Base-by-base conservation (phyloP, 1,284 basidiomycete species). In the Fistulinella staudtii region DNA sequence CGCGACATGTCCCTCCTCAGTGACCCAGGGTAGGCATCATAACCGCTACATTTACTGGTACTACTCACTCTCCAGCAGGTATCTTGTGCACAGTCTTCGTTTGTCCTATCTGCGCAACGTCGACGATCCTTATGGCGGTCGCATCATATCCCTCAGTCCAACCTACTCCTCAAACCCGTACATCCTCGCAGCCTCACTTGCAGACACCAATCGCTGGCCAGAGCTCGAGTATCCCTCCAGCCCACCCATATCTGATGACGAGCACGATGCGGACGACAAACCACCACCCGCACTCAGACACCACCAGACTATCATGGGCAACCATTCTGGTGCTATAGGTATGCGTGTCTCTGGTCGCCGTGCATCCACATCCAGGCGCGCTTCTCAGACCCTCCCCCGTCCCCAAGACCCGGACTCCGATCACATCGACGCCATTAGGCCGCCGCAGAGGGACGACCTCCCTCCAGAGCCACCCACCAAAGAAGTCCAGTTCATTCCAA, bases 61-160 rank as follows among this genome's bases (percentile, higher is more conserved):
- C 3, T 6, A 24, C 43, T 47, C 45, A 48, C 22, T 10, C 23
- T 41, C 21, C 36, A 1, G 29, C 47, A 95, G 93, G 53, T 93
- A 85, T 64, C 75, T 93, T 35, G 85, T 94, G 7, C 93, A 95
- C 60, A 80, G 77, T 53, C 74, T 95, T 10, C 84, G 92, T 4
- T 71, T 96, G 23, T 82, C 85, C 15, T 92, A 94, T 58, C 74
- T 96, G n/a, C 85, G 91, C 47, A 81, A 86, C 54, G 81, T 91
- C 30, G 85, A 91, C 49, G 93, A 93, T 63, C 83, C 84, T 1
- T 85, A 89, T 58, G 89, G 87, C 7, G 72, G 80, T 5, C 79
- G 87, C 29, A 75, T 94, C 57, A 84, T 95, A 55, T 80, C 88
- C 2, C 74, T 95, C 40, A 82, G 80, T 59, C 79, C 80, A 1